Base-by-base conservation (phyloP, 352 stramenopile species). In the Blastocystis sp. region DNA sequence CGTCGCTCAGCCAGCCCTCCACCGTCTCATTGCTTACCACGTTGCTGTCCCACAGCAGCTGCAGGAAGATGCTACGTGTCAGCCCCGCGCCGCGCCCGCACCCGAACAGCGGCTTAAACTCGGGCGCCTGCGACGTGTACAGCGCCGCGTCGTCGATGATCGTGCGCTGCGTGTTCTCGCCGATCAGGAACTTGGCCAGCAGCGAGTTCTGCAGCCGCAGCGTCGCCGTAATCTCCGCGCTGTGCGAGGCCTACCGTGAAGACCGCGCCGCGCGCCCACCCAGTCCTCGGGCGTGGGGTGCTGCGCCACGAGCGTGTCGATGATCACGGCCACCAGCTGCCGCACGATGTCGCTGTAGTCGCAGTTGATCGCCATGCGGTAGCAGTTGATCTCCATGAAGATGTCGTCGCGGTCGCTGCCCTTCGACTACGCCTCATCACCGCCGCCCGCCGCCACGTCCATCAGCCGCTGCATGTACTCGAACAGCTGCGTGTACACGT, bases 381-480 rank as follows among this genome's bases (percentile, higher is more conserved):
- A 84, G 34, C 74, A 84, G 41, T 84, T 84, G 53, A 84, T 84
- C 34, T 84, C 74, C 38, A 64, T 84, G 41, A 67, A 59, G 14
- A 84, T 67, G 40, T 84, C 74, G n/a, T 28, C 23, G 2, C 28
- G 1, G 1, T 66, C 66, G 23, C 48, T 45, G 19, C 74, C 74
- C 4, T 84, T 21, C 0, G 52, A n/a, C 3, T 84, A n/a, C 28
- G 65, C 56, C 5, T 56, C 48, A 56, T 7, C 5, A 0, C 5
- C 48, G 5, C 5, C 1, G 5, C 5, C 48, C 48, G 14, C 48
- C 5, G 5, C 48, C 48, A 56, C 48, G 5, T 56, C 48, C 48
- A 56, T 56, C 10, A 84, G 45, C 17, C 38, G 53, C 40, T 67
- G 34, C 28, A 84, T 43, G 61, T 67, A 84, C 14, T 84, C 74